A percentile compares a stretch with the other conserved stretches of the same genome.
Evolutionary conservation across 2,329 filamentous ascomycete species (phyloP).

Genomic region (Aspergillus thermomutatus): DNA sequence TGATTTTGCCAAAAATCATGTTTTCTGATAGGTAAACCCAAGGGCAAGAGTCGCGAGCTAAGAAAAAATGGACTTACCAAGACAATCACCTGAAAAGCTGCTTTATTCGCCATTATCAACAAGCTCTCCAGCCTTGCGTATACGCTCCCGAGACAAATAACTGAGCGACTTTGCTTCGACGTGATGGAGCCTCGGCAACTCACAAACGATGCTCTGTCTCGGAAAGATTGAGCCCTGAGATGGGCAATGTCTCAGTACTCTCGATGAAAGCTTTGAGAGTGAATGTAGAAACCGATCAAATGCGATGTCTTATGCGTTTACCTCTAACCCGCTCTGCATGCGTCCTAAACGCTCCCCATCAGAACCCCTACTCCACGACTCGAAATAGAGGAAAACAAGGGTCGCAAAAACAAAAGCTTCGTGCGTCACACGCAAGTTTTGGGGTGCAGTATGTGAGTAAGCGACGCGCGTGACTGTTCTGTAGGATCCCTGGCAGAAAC

Average conservation of each 20-base stretch:
- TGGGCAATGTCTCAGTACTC: background rate
- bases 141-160: background rate
- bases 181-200: background rate
- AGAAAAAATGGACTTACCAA: constrained; percentile 55
- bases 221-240: background rate
- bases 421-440: background rate
- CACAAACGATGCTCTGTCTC: background rate
- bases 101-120: constrained; percentile 22
- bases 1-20: background rate
- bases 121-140: constrained; percentile 16
- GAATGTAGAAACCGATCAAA: background rate
- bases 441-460: background rate
- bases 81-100: constrained; percentile 70
- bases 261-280: background rate
- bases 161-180: background rate
- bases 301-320: background rate
- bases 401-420: background rate
- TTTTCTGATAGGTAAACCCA: background rate
- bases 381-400: background rate
- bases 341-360: background rate
- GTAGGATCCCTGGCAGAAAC: constrained; percentile 8
- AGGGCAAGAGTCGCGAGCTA: constrained; percentile 5
- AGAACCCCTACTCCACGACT: background rate
- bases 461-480: background rate
- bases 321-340: background rate